Conservation (phyloP, 192 early-diverging fungal genomes). For the Thamnidium elegans region DNA sequence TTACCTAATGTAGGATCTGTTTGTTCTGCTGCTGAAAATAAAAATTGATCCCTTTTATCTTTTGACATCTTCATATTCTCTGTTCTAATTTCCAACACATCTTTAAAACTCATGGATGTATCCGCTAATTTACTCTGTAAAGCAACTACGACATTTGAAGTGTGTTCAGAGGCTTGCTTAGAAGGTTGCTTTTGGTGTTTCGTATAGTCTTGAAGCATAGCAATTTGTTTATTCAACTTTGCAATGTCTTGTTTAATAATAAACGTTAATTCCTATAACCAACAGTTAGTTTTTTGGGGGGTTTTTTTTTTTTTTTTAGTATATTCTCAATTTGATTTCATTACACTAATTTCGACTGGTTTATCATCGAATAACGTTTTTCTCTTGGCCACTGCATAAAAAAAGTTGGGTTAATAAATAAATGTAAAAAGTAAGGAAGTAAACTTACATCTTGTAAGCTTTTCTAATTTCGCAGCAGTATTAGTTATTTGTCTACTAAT, state of each 20-base stretch:
- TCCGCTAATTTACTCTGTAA: conserved; percentile 89
- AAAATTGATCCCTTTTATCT: conserved; percentile 86
- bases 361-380: conserved; percentile 97
- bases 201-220: conserved; percentile 70
- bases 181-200: conserved; percentile 48
- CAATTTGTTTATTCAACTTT: conserved; percentile 90
- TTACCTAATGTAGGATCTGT: conserved; percentile 27
- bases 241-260: conserved; percentile 97
- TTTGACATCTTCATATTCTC: conserved; percentile 95
- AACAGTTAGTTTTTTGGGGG: background rate
- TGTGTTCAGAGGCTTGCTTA: conserved; percentile 86
- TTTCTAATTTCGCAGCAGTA: conserved; percentile 80
- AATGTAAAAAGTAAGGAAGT: background rate
- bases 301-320: too few relatives aligned
- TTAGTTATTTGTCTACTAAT: conserved; percentile 88
- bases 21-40: conserved; percentile 52
- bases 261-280: conserved; percentile 75
- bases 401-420: background rate
- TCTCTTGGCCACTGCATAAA: conserved; percentile 75
- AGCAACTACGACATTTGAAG: conserved; percentile 85
- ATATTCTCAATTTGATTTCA: background rate
- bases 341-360: conserved; percentile 89
- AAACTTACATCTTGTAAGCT: conserved; percentile 67
- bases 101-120: conserved; percentile 89
- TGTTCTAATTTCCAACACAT: conserved; percentile 93